phyloP scores from a whole-genome alignment of 306 rosid species.

The Cucurbita ficifolia region DNA sequence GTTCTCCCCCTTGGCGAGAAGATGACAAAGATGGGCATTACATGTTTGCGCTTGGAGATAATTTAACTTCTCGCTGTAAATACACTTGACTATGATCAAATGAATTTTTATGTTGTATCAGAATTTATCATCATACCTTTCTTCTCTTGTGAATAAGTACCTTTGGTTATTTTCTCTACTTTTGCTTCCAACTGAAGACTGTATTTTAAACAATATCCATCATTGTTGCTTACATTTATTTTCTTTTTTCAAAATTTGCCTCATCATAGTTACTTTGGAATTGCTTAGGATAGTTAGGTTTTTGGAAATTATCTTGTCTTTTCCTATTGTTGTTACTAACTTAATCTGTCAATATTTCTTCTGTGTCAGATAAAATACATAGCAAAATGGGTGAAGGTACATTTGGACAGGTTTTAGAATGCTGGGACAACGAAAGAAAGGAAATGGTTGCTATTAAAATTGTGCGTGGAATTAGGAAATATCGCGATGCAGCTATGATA shows the following conservation, averaged over 20 bases:
- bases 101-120: conserved; percentile 11
- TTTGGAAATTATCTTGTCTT: neutral
- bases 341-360: neutral
- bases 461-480: conserved; percentile 80
- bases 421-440: conserved; percentile 85
- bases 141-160: neutral
- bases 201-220: neutral
- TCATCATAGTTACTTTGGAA: neutral
- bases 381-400: conserved; percentile 99
- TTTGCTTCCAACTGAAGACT: neutral
- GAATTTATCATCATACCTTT: neutral
- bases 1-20: conserved; percentile 93
- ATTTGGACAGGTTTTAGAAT: conserved; percentile 91
- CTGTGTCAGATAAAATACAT: conserved; percentile 60
- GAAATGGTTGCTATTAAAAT: conserved; percentile 93
- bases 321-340: neutral
- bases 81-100: conserved; percentile 50
- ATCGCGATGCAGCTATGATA: conserved; percentile 96
- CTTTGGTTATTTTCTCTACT: neutral
- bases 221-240: neutral
- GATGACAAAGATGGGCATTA: conserved; percentile 99
- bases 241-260: neutral
- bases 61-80: conserved; percentile 99
- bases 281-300: neutral
- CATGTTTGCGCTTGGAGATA: conserved; percentile 93